These are phyloP conservation scores for Daldinia sp. DNA, from an alignment of 2,329 filamentous ascomycete species.

Conservation along the genomic window DNA sequence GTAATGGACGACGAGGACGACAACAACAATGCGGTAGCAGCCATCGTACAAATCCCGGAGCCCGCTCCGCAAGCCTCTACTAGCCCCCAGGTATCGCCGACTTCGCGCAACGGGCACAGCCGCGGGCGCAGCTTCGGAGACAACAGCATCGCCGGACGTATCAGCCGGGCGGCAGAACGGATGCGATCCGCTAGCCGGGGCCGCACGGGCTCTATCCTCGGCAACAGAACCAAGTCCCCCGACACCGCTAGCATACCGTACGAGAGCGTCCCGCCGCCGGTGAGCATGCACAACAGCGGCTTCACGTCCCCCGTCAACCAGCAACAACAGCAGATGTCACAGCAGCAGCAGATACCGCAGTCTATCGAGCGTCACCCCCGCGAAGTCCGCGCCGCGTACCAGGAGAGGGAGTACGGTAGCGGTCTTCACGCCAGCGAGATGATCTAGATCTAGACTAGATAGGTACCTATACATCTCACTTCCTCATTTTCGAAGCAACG, in stretches of 20 bases:
- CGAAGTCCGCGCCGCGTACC: slow-evolving; percentile 55
- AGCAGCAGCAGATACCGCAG: slow-evolving; percentile 4
- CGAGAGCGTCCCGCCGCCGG: slow-evolving; percentile 54
- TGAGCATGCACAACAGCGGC: slow-evolving; percentile 47
- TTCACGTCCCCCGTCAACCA: slow-evolving; percentile 51
- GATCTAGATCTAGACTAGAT: slow-evolving; percentile 56
- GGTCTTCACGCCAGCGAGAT: slow-evolving; percentile 67
- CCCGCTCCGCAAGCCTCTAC: slow-evolving; percentile 9
- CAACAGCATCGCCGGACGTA: slow-evolving; percentile 64
- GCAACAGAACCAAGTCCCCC: slow-evolving; percentile 55
- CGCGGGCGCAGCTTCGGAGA: slow-evolving; percentile 69
- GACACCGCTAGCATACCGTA: slow-evolving; percentile 54
- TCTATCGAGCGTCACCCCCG: slow-evolving; percentile 52
- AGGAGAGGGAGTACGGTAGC: slow-evolving; percentile 59
- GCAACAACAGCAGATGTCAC: slow-evolving; percentile 9
- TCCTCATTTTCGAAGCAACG: slow-evolving; percentile 3
- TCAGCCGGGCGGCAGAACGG: slow-evolving; percentile 70
- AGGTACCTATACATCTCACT: background rate
- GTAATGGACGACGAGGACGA: slow-evolving; percentile 72
- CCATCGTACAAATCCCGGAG: background rate
- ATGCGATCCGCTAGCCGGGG: slow-evolving; percentile 71
- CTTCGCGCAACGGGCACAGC: slow-evolving; percentile 60
- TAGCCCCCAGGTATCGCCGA: slow-evolving; percentile 58
- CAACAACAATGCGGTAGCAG: slow-evolving; percentile 13
- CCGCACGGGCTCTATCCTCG: slow-evolving; percentile 58